phyloP scores from a whole-genome alignment of 495 filamentous ascomycete genomes.

The Hypoxylon rickii region DNA sequence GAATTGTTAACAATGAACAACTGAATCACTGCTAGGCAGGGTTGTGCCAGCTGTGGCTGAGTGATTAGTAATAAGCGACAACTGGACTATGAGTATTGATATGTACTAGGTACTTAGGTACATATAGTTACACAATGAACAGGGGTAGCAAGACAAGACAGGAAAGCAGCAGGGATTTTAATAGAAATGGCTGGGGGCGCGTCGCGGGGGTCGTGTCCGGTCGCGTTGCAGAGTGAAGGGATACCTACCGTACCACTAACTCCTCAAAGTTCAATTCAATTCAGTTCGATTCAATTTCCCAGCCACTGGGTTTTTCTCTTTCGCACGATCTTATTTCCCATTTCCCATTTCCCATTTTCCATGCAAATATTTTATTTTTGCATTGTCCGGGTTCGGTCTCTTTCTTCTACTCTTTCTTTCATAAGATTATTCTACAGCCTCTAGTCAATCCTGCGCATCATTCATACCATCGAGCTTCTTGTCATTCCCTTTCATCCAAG shows the following conservation, averaged over 20 bases:
- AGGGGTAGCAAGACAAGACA: neutral
- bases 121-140: neutral
- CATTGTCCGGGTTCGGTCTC: constrained; percentile 15
- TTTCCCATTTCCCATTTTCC: constrained; percentile 17
- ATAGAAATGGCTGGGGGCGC: constrained; percentile 43
- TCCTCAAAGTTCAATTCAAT: no score
- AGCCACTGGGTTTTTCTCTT: constrained; percentile 35
- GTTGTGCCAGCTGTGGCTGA: constrained; percentile 1
- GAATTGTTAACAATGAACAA: no score
- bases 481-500: constrained; percentile 16
- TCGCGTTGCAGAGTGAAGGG: constrained; percentile 15
- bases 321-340: neutral
- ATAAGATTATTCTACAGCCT: constrained; percentile 17
- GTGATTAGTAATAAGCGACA: no score
- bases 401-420: constrained; percentile 18
- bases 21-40: no score
- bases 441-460: constrained; percentile 17
- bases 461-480: constrained; percentile 10
- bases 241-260: neutral
- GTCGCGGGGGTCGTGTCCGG: constrained; percentile 27
- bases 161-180: constrained; percentile 34
- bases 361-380: constrained; percentile 23
- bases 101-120: neutral
- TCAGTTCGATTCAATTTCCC: constrained; percentile 27
- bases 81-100: no score